phyloP scores from a whole-genome alignment of 202 grass and related monocot species.

The Tripidium arundinaceum region DNA sequence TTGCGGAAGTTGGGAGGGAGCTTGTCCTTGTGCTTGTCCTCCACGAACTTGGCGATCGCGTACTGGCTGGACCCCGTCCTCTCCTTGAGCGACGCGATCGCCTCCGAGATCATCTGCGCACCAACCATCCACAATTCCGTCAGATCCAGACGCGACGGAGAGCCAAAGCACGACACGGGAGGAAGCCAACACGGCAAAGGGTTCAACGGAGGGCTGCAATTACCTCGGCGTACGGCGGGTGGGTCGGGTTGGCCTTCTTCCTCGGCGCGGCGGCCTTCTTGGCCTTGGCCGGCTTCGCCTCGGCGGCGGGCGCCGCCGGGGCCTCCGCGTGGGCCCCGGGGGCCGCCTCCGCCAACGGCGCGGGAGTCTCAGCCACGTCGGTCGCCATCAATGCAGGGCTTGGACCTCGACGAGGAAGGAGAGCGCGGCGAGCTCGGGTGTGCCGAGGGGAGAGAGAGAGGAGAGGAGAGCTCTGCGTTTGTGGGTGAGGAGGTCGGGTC shows the following conservation, averaged over 20 bases:
- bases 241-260: conserved; percentile 27
- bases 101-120: conserved; percentile 76
- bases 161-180: background rate
- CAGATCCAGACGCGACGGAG: background rate
- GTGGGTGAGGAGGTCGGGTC: conserved; percentile 21
- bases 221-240: conserved; percentile 83
- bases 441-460: background rate
- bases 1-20: conserved; percentile 73
- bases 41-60: conserved; percentile 75
- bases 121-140: background rate
- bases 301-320: background rate
- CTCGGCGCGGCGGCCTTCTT: conserved; percentile 56
- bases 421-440: background rate
- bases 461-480: background rate
- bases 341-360: conserved; percentile 20
- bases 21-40: conserved; percentile 70
- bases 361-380: conserved; percentile 30
- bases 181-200: background rate
- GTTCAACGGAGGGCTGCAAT: background rate
- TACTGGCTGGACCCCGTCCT: conserved; percentile 66
- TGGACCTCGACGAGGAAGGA: background rate
- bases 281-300: conserved; percentile 59
- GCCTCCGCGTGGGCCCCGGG: background rate
- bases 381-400: conserved; percentile 59
- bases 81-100: conserved; percentile 75